Evolutionary conservation across 331 rosid species (phyloP).

Genomic region (Dryas integrifolia): DNA sequence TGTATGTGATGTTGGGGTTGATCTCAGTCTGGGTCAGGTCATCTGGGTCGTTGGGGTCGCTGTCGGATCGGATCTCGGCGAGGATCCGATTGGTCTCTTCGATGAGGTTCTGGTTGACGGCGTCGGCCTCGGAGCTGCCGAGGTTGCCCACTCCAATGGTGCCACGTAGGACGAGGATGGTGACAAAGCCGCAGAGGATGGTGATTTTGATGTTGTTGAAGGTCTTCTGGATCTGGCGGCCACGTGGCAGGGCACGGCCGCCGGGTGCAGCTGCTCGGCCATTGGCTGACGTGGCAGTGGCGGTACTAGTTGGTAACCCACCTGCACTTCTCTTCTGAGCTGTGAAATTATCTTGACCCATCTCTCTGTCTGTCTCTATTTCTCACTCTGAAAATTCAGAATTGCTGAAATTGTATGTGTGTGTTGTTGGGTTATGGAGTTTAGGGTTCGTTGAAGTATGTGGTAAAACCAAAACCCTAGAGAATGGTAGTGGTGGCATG

Average conservation of each 20-base stretch:
- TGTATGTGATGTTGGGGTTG: conserved; percentile 56
- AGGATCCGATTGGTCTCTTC: conserved; percentile 86
- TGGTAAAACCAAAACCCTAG: conserved; percentile 5
- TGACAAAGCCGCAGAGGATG: conserved; percentile 85
- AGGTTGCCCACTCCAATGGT: conserved; percentile 80
- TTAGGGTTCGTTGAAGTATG: background rate
- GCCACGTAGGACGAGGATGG: conserved; percentile 94
- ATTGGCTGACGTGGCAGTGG: conserved; percentile 26
- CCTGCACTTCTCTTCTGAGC: conserved; percentile 55
- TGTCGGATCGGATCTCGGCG: conserved; percentile 91
- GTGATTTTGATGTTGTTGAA: conserved; percentile 91
- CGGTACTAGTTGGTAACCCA: conserved; percentile 43
- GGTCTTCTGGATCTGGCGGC: conserved; percentile 86
- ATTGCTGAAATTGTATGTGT: background rate
- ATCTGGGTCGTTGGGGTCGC: conserved; percentile 67
- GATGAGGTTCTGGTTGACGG: conserved; percentile 56
- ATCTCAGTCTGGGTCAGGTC: conserved; percentile 34
- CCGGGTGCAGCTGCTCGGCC: conserved; percentile 20
- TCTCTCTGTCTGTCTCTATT: conserved; percentile 15
- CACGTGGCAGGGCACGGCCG: conserved; percentile 56
- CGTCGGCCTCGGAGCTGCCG: conserved; percentile 60
- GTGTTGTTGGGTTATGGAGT: too few species aligned
- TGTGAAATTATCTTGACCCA: conserved; percentile 60
- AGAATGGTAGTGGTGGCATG: background rate
- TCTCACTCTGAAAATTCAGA: too few species aligned